Base-by-base conservation (phyloP, 1,139 yeast genomes). In the Fermentozyma sake region DNA sequence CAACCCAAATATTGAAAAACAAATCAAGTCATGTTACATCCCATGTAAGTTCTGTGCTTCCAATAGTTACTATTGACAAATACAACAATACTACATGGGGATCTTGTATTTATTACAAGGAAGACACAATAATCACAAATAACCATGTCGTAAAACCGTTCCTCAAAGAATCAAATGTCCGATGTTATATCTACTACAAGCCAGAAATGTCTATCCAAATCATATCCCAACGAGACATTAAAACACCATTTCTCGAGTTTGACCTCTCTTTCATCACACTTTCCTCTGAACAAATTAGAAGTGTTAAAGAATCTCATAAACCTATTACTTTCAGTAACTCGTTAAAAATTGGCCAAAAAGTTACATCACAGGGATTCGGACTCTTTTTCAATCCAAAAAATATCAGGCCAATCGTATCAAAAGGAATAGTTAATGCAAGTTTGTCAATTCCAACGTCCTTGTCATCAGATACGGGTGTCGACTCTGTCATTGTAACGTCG, bases 281-380 rank as follows among this genome's bases (percentile, higher is more conserved):
- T 11, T 18, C 30, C 4, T n/a, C 12, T 3, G 18, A 9, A 4
- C 47, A 50, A 3, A 31, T 39, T 4, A n/a, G n/a, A n/a, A n/a
- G n/a, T n/a, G n/a, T n/a, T n/a, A n/a, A n/a, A n/a, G n/a, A n/a
- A n/a, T 18, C 19, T 2, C 31, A 25, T 20, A 32, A 10, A 12
- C 16, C 44, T 4, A 9, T 17, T 2, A 31, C 34, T 7, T 6
- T 22, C 6, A 12, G 14, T 4, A n/a, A 11, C 9, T n/a, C 14
- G 7, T 48, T 44, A 26, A 26, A 30, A 3, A 28, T 28, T n/a
- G 74, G 72, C 0, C 58, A 61, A 14, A 21, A 29, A 0, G 79
- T 76, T 0, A 44, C 41, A 6, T 66, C 85, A 0, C 47, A 62
- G 3, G 84, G 87, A 0, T 77, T 55, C 46, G 89, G 89, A 1